phyloP scores from a whole-genome alignment of 306 rosid species.

The Abrus pulchellus region DNA sequence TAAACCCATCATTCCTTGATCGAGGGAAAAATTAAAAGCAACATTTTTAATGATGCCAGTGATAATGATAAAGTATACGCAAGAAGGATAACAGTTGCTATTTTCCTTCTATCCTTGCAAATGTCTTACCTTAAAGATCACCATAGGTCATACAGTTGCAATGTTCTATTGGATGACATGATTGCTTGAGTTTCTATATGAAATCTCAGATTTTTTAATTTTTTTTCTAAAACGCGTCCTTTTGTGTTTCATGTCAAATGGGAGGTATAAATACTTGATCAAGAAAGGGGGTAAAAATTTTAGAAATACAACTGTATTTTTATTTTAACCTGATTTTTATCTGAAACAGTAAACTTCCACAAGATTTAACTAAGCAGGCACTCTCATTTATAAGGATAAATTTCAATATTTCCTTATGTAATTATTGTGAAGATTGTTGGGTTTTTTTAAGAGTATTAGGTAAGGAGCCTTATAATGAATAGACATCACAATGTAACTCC shows the following conservation, averaged over 20 bases:
- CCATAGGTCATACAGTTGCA: not conserved
- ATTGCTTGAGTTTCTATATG: not conserved
- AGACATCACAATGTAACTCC: too few relatives aligned
- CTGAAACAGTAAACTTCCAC: not conserved
- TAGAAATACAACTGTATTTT: constrained; percentile 4
- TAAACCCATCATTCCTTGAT: too few relatives aligned
- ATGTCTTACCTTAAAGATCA: too few relatives aligned
- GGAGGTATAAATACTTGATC: not conserved
- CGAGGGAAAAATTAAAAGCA: too few relatives aligned
- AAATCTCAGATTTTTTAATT: not conserved
- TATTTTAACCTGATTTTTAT: constrained; percentile 23
- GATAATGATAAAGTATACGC: too few relatives aligned
- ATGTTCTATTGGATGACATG: not conserved
- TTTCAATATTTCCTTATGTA: constrained; percentile 8
- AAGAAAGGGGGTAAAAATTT: too few relatives aligned
- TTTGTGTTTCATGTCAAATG: not conserved
- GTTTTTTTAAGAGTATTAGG: too few relatives aligned
- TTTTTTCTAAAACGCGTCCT: not conserved
- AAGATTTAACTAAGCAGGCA: constrained; percentile 10
- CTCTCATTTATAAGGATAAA: not conserved
- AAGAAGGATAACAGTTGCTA: too few relatives aligned
- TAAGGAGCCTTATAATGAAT: too few relatives aligned
- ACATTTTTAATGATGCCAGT: too few relatives aligned
- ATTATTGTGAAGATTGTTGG: not conserved
- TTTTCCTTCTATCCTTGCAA: too few relatives aligned